Conservation (phyloP, 176 grass and related monocot species). For the Puya raimondii region DNA sequence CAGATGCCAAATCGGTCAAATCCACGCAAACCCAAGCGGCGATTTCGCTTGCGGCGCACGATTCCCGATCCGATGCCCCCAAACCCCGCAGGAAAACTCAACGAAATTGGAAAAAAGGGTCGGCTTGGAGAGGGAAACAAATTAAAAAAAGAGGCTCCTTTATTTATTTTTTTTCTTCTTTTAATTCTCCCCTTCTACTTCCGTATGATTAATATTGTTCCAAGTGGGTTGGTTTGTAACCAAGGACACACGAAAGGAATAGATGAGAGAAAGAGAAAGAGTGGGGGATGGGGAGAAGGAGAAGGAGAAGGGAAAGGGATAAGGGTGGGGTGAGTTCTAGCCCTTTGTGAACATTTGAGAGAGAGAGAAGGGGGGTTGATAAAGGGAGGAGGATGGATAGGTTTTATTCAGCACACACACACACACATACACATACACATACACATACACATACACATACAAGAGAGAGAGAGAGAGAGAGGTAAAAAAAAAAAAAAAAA, state of each 20-base stretch:
- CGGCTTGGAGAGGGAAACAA: not conserved
- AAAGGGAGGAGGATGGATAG: too few relatives aligned
- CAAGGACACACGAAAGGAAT: constrained; percentile 13
- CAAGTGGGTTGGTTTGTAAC: not conserved
- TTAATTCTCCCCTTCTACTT: not conserved
- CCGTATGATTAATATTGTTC: not conserved
- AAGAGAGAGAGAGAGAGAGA: constrained; percentile 14
- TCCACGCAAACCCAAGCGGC: constrained; percentile 5
- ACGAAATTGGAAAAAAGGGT: not conserved
- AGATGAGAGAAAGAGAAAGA: constrained; percentile 5
- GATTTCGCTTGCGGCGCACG: constrained; percentile 1
- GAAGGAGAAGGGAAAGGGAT: constrained; percentile 10
- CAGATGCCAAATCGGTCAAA: constrained; percentile 13
- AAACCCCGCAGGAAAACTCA: not conserved
- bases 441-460: too few relatives aligned
- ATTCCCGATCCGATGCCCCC: constrained; percentile 13
- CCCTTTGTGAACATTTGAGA: too few relatives aligned
- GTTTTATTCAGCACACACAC: too few relatives aligned
- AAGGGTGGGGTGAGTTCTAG: not conserved
- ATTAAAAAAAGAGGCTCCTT: constrained; percentile 3
- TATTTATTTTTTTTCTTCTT: too few relatives aligned
- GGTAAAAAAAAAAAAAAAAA: constrained; percentile 13
- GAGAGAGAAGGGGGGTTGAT: too few relatives aligned
- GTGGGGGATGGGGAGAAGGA: not conserved
- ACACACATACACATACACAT: too few relatives aligned